Evolutionary conservation across 495 filamentous ascomycete species (phyloP), one percentile per base, ranked within the genome.

Genomic region (Podospora pseudopauciseta): DNA sequence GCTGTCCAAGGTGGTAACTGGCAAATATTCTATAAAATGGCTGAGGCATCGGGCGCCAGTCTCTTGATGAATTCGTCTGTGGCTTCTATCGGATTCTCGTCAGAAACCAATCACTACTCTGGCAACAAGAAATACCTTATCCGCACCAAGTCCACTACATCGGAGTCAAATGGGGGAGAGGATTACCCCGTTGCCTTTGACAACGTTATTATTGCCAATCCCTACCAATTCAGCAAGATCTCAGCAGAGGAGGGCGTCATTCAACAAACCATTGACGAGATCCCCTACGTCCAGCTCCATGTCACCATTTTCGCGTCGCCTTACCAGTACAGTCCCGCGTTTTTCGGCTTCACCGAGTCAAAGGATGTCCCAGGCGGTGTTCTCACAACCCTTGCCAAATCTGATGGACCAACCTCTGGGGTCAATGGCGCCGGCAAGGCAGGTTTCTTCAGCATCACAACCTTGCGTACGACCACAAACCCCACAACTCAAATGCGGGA

Each of bases 231-330:
- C 39, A 89, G 88, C 66, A 84, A 84, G n/a, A 87, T 97, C 70
- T 78, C 70, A 0, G 67, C 80, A 18, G 75, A 71, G 3, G 64
- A 74, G 2, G 74, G 73, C 16, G 79, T 89, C 11, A 78, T 86
- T 28, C 56, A 82, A 73, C 55, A 81, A 69, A 54, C 92, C 85
- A 62, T 83, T 27, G 91, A 93, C 68, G 72, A 85, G 19, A 92
- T 97, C 5, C 90, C 92, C 1, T 98, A 95, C 73, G 91, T 92
- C 1, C 84, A 82, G 9, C 81, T 97, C 0, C 89, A 97, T 71
- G 94, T 97, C 67, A 97, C 95, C 0, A 85, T 97, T 18, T 92
- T 98, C 73, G 85, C 94, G 5, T 91, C 92, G 4, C 87, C 91
- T 0, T 86, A 85, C 71, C 81, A 79, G 2, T 86, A 95, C 44